Evolutionary conservation across 805 yeast genomes (phyloP), one percentile per base, ranked within the genome.

Genomic region (Metschnikowia chrysomelidarum): DNA sequence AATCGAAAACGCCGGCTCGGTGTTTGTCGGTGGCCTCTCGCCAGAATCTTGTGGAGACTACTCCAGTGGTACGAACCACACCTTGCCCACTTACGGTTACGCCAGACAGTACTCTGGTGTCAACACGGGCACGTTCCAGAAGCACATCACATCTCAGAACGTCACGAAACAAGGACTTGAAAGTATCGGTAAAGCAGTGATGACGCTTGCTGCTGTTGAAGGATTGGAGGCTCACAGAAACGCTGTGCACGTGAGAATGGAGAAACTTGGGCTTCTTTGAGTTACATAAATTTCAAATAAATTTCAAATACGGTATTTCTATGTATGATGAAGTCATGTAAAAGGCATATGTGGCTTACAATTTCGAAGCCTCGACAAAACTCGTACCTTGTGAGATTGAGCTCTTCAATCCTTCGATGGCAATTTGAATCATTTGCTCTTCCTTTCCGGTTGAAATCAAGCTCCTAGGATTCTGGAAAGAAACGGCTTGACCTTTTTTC

Each of bases 1-100:
- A 46, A 89, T 93, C 22, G 82, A 85, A 45, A 82, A 93, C 58
- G 99, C 99, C 5, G 98, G 99, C 24, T 83, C 95, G 20, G 93
- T 93, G 16, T 93, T 93, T 55, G 97, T 93, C 37, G 99, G 99
- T 28, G 83, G 91, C 4, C 85, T 84, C 60, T 85, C 96, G 2
- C 98, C 99, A 32, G 99, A 93, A 62, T 84, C 95, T 3, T 89
- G 97, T 61, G 99, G 99, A 56, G 99, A 93, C 67, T 93, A 93
- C 67, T 89, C 97, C 0, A 78, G 89, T 42, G 99, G 99, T 59
- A 93, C 99, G 4, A 93, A 93, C 73, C 99, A 93, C 67, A 93
- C 99, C 0, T 74, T 93, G 52, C 99, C 99, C 40, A 93, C 99
- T 0, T 93, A 93, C 57, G 99, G 99, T 32, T 93, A 91, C 56